phyloP scores from a whole-genome alignment of 192 early-diverging fungal species.

The Coemansia biformis region DNA sequence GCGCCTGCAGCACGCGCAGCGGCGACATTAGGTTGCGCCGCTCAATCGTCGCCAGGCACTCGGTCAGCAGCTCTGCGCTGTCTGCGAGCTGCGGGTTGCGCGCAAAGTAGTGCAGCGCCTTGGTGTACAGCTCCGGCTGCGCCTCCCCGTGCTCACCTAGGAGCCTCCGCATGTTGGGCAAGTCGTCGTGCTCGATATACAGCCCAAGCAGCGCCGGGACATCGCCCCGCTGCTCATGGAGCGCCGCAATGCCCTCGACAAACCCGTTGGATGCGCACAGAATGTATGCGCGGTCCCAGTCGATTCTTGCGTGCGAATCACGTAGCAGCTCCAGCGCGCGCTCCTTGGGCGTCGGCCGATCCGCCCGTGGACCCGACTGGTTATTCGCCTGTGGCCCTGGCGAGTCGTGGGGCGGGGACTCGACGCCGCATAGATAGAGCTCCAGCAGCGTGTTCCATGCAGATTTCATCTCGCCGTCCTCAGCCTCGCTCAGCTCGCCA shows the following conservation, averaged over 20 bases:
- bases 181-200: conserved; percentile 68
- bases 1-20: conserved; percentile 82
- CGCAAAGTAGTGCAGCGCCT: conserved; percentile 68
- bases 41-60: conserved; percentile 81
- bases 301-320: conserved; percentile 67
- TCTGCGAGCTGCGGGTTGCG: conserved; percentile 61
- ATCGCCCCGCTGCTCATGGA: conserved; percentile 81
- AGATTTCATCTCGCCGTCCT: conserved; percentile 59
- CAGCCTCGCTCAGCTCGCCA: conserved; percentile 23
- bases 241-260: conserved; percentile 76
- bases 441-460: conserved; percentile 93
- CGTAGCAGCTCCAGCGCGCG: conserved; percentile 70
- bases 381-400: no score
- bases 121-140: conserved; percentile 64
- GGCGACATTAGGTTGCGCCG: conserved; percentile 78
- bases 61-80: conserved; percentile 53
- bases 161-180: conserved; percentile 58
- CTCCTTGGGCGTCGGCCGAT: conserved; percentile 36
- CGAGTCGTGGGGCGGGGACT: conserved; percentile 32
- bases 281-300: conserved; percentile 87
- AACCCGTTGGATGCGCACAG: conserved; percentile 83
- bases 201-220: conserved; percentile 66
- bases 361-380: no score
- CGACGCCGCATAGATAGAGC: conserved; percentile 67
- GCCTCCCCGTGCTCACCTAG: conserved; percentile 60